These are phyloP conservation scores for Candida taoyuanica DNA, from an alignment of 805 yeast genomes.

Conservation along the genomic window DNA sequence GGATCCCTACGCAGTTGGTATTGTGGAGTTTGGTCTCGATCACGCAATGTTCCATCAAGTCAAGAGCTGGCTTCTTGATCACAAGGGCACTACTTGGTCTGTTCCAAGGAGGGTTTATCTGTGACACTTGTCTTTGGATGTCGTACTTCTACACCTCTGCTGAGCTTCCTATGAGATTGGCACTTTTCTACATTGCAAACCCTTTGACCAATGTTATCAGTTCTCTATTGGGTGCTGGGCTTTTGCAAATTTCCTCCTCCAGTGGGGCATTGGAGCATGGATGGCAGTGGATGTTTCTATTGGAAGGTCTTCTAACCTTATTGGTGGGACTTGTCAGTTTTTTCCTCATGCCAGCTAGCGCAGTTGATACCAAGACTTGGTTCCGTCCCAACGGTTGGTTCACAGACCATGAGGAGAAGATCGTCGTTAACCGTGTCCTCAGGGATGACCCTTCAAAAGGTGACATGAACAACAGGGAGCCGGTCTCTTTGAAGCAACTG, in stretches of 20 bases:
- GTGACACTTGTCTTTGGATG: conserved; percentile 59
- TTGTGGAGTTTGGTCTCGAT: conserved; percentile 55
- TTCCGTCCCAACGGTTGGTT: conserved; percentile 48
- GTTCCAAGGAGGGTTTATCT: conserved; percentile 68
- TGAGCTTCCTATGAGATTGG: conserved; percentile 55
- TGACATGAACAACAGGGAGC: conserved; percentile 59
- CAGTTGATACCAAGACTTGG: conserved; percentile 47
- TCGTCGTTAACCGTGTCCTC: conserved; percentile 52
- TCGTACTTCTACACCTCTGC: conserved; percentile 58
- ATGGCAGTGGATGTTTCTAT: conserved; percentile 64
- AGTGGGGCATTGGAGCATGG: conserved; percentile 43
- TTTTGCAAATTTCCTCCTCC: conserved; percentile 46
- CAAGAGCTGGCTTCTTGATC: conserved; percentile 39
- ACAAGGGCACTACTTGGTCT: conserved; percentile 51
- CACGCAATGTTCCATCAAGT: conserved; percentile 42
- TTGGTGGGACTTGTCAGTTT: conserved; percentile 44
- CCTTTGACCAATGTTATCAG: conserved; percentile 43
- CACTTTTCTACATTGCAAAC: conserved; percentile 56
- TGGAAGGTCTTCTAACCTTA: conserved; percentile 58
- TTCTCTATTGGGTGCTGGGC: conserved; percentile 49
- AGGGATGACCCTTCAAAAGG: conserved; percentile 64
- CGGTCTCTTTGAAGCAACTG: conserved; percentile 38
- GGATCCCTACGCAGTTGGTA: conserved; percentile 56
- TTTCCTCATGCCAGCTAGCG: conserved; percentile 52
- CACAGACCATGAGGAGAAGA: conserved; percentile 50